Base-by-base conservation (phyloP, 768 basidiomycete species). In the Boletus pseudopeckii region DNA sequence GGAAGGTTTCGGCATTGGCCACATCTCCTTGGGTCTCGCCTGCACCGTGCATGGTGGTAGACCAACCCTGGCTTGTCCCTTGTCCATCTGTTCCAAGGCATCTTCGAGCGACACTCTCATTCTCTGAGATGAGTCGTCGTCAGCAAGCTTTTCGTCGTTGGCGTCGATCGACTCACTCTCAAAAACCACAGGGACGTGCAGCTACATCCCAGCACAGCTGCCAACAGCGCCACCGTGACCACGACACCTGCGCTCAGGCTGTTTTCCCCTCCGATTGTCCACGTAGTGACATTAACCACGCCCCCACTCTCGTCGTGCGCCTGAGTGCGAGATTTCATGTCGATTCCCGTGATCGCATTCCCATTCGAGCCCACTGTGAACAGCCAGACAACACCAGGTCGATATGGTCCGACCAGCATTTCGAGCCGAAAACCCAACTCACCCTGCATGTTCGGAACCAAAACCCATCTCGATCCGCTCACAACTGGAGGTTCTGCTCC, bases 141-240 rank as follows among this genome's bases (percentile, higher is more conserved):
- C 57, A 65, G 43, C 45, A 14, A 20, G 7, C 20, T 18, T 30
- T 7, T 42, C 37, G 34, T 38, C 41, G 22, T 30, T 26, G 30
- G 15, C n/a, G 1, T 18, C 40, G 32, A 26, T 42, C 22, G 32
- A 7, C 75, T 90, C 15, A 83, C 88, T 13, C 68, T 88, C 55
- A 83, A 89, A 67, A 92, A 90, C 67, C 74, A 86, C 58, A 93
- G 89, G 64, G 77, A 85, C 0, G 71, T 92, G 36, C 78, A 80
- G 49, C 73, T 70, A 56, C 64, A 94, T 15, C 71, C 88, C 54
- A 73, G 71, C 52, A 84, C 81, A 61, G 64, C 72, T 4, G 83
- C 88, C 7, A 93, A 93, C 69, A 72, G 72, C 5, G 94, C 90
- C 92, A 68, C 88, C 41, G 77, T 84, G 28, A 79, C 80, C 41